Percentiles rank a stretch among this genome's conserved stretches.
phyloP scores from a whole-genome alignment of 2,329 filamentous ascomycete genomes.

The Fusarium tricinctum region DNA sequence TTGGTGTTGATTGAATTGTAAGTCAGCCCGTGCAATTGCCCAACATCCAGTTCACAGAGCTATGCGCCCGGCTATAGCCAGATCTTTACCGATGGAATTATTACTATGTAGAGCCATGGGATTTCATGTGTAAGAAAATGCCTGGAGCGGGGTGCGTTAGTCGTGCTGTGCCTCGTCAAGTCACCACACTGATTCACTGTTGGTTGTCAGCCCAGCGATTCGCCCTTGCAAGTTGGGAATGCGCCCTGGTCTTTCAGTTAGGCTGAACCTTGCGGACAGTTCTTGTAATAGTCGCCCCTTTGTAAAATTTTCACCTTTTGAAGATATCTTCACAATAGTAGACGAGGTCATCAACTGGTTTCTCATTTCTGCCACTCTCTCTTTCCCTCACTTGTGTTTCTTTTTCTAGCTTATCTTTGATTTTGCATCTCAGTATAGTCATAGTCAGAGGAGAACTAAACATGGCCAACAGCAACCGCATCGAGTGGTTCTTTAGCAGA shows the following conservation, averaged over 20 bases:
- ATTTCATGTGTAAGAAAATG: not conserved
- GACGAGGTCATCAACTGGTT: fast-evolving
- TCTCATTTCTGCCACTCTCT: too few species aligned
- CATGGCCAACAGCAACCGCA: conserved; percentile 17
- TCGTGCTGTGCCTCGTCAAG: not conserved
- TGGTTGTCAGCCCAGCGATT: conserved; percentile 1
- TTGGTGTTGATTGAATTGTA: not conserved
- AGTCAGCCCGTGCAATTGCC: not conserved
- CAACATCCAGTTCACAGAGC: not conserved
- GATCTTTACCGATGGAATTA: too few species aligned
- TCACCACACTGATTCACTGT: not conserved
- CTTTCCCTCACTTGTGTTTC: too few species aligned
- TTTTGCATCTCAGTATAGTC: too few species aligned
- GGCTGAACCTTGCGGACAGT: not conserved
- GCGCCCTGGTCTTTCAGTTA: not conserved
- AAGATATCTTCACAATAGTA: not conserved
- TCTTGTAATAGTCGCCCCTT: not conserved
- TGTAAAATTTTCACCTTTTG: not conserved
- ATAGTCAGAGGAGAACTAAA: not conserved
- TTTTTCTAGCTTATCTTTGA: too few species aligned
- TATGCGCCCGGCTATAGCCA: not conserved
- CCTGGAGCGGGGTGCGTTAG: conserved; percentile 15
- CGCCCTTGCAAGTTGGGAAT: not conserved
- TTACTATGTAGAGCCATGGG: too few species aligned
- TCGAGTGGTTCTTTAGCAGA: conserved; percentile 27